Evolutionary conservation across 2,329 filamentous ascomycete species (phyloP).

Genomic region (Fusarium paranaense): DNA sequence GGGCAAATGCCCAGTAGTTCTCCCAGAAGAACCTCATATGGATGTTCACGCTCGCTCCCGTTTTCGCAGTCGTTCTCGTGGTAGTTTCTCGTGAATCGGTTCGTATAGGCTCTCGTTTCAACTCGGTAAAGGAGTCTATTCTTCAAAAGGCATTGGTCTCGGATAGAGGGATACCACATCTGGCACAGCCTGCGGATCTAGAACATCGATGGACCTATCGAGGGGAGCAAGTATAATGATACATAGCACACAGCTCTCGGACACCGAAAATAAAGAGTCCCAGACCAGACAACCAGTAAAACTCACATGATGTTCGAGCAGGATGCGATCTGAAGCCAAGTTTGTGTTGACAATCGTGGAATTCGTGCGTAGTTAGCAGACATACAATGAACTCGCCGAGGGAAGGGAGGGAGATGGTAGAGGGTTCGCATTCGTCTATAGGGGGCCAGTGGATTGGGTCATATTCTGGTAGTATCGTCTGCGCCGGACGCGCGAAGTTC

Average conservation of each 20-base stretch:
- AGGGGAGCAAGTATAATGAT: background rate
- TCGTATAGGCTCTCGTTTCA: background rate
- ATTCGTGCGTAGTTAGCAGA: background rate
- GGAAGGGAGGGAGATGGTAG: background rate
- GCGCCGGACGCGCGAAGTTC: background rate
- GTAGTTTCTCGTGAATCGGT: background rate
- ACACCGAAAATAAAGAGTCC: background rate
- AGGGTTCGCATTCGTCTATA: background rate
- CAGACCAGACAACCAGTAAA: background rate
- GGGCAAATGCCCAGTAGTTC: background rate
- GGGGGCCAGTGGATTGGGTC: background rate
- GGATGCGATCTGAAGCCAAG: background rate
- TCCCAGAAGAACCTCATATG: background rate
- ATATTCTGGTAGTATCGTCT: background rate
- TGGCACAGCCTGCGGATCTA: background rate
- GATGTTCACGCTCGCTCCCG: background rate
- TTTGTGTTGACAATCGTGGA: background rate
- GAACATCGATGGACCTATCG: background rate
- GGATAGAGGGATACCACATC: background rate
- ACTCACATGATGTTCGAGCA: background rate
- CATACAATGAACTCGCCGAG: background rate
- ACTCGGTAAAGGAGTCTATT: background rate
- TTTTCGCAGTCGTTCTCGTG: background rate
- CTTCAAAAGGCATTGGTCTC: background rate
- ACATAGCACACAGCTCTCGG: background rate